Conservation (phyloP, 2,329 filamentous ascomycete genomes). For the Microdochium nivale region DNA sequence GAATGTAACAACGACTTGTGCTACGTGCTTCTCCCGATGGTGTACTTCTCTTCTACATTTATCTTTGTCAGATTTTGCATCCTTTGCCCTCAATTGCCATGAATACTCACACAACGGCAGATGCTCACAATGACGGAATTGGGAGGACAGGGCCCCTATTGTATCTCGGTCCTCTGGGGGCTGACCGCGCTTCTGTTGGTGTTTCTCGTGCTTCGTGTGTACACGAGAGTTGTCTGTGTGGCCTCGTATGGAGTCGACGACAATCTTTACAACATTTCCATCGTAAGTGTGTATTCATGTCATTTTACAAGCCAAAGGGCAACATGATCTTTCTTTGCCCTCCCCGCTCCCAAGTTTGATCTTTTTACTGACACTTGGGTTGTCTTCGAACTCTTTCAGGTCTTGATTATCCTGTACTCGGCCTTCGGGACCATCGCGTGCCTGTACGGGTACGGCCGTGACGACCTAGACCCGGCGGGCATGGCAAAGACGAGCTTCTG, state of each 20-base stretch:
- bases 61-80: too few species aligned
- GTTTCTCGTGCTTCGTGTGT: constrained; percentile 13
- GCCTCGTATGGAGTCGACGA: constrained; percentile 23
- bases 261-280: constrained; percentile 22
- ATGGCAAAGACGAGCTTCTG: constrained; percentile 17
- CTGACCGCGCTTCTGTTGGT: constrained; percentile 13
- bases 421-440: constrained; percentile 20
- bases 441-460: constrained; percentile 23
- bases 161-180: constrained; percentile 14
- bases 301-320: too few species aligned
- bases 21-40: too few species aligned
- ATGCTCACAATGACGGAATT: constrained; percentile 1
- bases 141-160: constrained; percentile 3
- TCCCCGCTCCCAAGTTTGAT: too few species aligned
- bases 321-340: too few species aligned
- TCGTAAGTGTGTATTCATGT: constrained; percentile 8
- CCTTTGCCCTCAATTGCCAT: too few species aligned
- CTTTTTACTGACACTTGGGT: background rate
- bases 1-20: too few species aligned
- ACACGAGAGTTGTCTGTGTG: constrained; percentile 16
- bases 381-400: constrained; percentile 1
- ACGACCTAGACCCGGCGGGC: constrained; percentile 15
- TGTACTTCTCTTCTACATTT: too few species aligned
- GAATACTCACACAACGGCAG: too few species aligned
- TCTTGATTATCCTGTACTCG: constrained; percentile 22